Conservation (phyloP, 441 rosid genomes). For the Bocquillonia castaneifolia region DNA sequence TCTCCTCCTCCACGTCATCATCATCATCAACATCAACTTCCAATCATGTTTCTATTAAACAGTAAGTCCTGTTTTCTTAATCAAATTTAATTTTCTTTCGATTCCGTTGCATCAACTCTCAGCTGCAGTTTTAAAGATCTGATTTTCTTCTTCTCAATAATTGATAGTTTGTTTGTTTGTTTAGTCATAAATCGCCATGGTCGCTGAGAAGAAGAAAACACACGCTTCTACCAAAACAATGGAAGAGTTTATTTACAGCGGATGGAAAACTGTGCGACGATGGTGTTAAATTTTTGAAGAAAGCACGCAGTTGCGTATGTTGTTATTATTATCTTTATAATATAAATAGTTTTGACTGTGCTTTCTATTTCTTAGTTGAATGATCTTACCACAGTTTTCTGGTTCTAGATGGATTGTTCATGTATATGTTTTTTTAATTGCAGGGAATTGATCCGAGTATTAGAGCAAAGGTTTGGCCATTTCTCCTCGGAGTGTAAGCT, state of each 20-base stretch:
- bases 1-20: constrained; percentile 24
- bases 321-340: no score
- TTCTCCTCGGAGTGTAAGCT: constrained; percentile 92
- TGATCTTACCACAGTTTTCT: neutral
- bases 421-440: constrained; percentile 17
- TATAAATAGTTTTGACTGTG: no score
- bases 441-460: constrained; percentile 89
- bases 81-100: neutral
- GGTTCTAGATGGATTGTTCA: neutral
- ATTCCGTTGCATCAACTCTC: neutral
- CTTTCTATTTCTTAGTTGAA: neutral
- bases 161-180: constrained; percentile 2
- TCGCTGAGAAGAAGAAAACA: constrained; percentile 76
- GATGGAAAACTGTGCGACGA: constrained; percentile 73
- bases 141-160: no score
- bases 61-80: constrained; percentile 30
- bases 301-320: constrained; percentile 85
- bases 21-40: constrained; percentile 48
- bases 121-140: neutral
- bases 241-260: constrained; percentile 62
- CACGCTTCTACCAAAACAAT: constrained; percentile 63
- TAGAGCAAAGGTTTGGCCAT: constrained; percentile 94
- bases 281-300: constrained; percentile 75
- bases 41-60: constrained; percentile 31
- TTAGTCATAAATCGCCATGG: constrained; percentile 78